These are phyloP conservation scores for Punica granatum DNA, from an alignment of 345 rosid species.

Conservation along the genomic window DNA sequence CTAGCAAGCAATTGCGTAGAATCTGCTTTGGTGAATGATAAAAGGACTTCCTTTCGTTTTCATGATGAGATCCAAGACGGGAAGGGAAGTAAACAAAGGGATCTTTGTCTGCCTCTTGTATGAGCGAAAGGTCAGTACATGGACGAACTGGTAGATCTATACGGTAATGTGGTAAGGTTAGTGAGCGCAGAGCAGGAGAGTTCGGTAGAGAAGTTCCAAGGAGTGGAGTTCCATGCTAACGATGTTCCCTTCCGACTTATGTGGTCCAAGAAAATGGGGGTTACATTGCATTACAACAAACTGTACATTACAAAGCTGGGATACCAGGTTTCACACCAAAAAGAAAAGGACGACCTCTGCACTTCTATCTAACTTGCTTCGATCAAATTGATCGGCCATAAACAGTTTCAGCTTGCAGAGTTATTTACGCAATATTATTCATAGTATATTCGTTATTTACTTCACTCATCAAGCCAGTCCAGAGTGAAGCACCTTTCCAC, in stretches of 20 bases:
- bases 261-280: background rate
- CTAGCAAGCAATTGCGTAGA: background rate
- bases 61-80: too few relatives aligned
- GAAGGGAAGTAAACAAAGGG: background rate
- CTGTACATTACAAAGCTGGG: too few relatives aligned
- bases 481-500: slow-evolving; percentile 50
- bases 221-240: background rate
- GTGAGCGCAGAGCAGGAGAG: background rate
- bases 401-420: background rate
- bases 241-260: background rate
- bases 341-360: too few relatives aligned
- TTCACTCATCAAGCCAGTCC: slow-evolving; percentile 69
- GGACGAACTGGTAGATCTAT: background rate
- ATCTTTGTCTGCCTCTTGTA: background rate
- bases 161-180: background rate
- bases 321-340: too few relatives aligned
- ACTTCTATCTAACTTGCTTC: too few relatives aligned
- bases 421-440: background rate
- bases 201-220: background rate
- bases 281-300: background rate
- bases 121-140: background rate
- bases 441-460: background rate
- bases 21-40: background rate
- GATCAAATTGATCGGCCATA: background rate
- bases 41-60: too few relatives aligned